phyloP scores from a whole-genome alignment of 2,329 filamentous ascomycete species.

The Aspergillus unguis region DNA sequence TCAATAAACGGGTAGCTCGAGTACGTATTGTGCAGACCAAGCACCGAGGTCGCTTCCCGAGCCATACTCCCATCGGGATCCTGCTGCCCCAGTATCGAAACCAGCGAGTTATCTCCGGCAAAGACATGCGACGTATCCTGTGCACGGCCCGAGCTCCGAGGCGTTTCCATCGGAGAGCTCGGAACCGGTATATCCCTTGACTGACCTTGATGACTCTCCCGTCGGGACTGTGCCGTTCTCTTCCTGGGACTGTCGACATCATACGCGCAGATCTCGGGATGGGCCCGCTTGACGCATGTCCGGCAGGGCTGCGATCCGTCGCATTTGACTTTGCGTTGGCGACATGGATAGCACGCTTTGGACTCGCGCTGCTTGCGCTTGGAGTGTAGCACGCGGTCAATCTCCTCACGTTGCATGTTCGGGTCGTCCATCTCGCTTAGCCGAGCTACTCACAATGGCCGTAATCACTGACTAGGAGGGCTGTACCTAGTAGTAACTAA shows the following conservation, averaged over 20 bases:
- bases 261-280: slow-evolving; percentile 30
- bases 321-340: slow-evolving; percentile 37
- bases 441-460: not conserved
- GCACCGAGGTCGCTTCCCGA: slow-evolving; percentile 27
- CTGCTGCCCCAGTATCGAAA: slow-evolving; percentile 29
- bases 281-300: slow-evolving; percentile 27
- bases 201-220: not conserved
- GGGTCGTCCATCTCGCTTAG: slow-evolving; percentile 19
- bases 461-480: not conserved
- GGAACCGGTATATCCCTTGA: not conserved
- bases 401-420: slow-evolving; percentile 24
- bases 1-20: slow-evolving; percentile 31
- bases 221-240: not conserved
- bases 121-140: slow-evolving; percentile 20
- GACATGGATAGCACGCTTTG: slow-evolving; percentile 35
- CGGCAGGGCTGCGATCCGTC: slow-evolving; percentile 28
- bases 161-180: not conserved
- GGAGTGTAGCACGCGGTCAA: slow-evolving; percentile 27
- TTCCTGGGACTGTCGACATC: slow-evolving; percentile 3
- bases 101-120: slow-evolving; percentile 31
- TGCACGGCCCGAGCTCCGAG: not conserved
- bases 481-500: too few relatives aligned
- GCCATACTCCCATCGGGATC: slow-evolving; percentile 27
- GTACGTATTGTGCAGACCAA: slow-evolving; percentile 32
- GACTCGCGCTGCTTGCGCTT: slow-evolving; percentile 29